A percentile compares a stretch with the other conserved stretches of the same genome.
Conservation (phyloP, 2,329 filamentous ascomycete genomes). For the Trichoderma arundinaceum region DNA sequence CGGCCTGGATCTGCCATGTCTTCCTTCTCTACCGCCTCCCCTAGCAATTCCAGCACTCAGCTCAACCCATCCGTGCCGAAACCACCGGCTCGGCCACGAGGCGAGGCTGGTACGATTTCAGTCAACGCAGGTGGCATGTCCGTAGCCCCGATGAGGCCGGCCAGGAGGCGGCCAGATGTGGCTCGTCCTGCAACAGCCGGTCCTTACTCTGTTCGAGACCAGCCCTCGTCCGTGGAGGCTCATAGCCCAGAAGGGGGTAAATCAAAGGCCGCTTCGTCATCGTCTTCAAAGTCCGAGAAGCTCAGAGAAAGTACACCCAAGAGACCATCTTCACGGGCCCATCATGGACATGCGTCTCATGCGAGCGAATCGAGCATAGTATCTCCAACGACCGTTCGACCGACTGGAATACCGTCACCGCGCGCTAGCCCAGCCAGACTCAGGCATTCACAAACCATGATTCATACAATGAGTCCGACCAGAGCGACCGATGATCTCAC, state of each 20-base stretch:
- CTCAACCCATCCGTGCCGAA: slow-evolving; percentile 39
- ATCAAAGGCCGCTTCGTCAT: slow-evolving; percentile 54
- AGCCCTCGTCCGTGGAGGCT: slow-evolving; percentile 43
- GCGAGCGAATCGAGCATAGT: slow-evolving; percentile 58
- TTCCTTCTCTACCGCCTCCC: slow-evolving; percentile 53
- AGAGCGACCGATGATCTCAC: slow-evolving; percentile 60
- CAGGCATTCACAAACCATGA: slow-evolving; percentile 43
- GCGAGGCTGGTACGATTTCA: slow-evolving; percentile 50
- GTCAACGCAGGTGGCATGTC: slow-evolving; percentile 64
- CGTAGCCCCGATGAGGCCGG: slow-evolving; percentile 66
- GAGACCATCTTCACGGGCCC: slow-evolving; percentile 53
- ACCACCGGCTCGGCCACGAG: slow-evolving; percentile 48
- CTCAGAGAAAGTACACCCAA: slow-evolving; percentile 59
- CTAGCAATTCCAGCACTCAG: slow-evolving; percentile 49
- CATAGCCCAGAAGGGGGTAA: slow-evolving; percentile 55
- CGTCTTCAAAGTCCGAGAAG: slow-evolving; percentile 41
- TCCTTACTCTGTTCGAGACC: slow-evolving; percentile 67
- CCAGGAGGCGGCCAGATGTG: slow-evolving; percentile 63
- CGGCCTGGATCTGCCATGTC: slow-evolving; percentile 70
- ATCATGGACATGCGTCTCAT: slow-evolving; percentile 55
- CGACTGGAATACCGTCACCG: slow-evolving; percentile 43
- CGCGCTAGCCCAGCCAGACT: slow-evolving; percentile 50
- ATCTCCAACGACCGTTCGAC: slow-evolving; percentile 46
- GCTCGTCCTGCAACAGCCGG: slow-evolving; percentile 68
- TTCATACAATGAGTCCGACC: slow-evolving; percentile 50